Evolutionary conservation across 192 early-diverging fungal species (phyloP), one percentile per base, ranked within the genome.

Genomic region (Mortierella hygrophila): DNA sequence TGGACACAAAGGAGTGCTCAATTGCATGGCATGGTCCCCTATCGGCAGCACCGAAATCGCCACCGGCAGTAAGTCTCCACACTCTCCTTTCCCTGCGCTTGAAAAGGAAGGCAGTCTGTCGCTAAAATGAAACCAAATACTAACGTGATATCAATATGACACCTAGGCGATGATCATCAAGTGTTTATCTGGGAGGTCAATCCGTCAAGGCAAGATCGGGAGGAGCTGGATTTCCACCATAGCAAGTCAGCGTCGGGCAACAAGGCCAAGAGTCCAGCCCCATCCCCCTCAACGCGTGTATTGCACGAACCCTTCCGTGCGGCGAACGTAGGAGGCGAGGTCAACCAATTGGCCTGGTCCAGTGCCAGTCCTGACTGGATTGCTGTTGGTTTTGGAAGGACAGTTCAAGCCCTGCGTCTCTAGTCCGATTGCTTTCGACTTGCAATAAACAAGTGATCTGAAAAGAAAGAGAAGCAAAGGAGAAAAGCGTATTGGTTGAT

Each of bases 151-250:
- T 68, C 20, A 6, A 40, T 55, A 55, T 52, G 5, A 26, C 65
- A n/a, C 20, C 6, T 74, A 96, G 97, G 94, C 41, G 97, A 97
- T 40, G 99, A 99, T 88, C 88, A 90, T 32, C 95, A 97, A 71
- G 96, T 98, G 10, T 89, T 99, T 40, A 95, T 99, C 23, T 99
- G 98, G 99, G 96, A 99, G 82, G 93, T 98, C 81, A 92, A 80
- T 75, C 90, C 81, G 79, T 85, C 74, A 73, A 90, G 79, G 81
- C 82, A 76, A 68, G 88, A 93, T 72, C 57, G 83, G 74, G 75
- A 88, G 74, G 49, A 88, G 77, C 3, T 88, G 78, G 81, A 71
- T 37, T 74, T 68, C 55, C 86, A 82, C 74, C 89, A 76, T 70
- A 81, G 73, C 38, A 87, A 85, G 57, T 85, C 88, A 42, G 47